Evolutionary conservation across 495 filamentous ascomycete species (phyloP).

Genomic region (Aspergillus kassunensis): DNA sequence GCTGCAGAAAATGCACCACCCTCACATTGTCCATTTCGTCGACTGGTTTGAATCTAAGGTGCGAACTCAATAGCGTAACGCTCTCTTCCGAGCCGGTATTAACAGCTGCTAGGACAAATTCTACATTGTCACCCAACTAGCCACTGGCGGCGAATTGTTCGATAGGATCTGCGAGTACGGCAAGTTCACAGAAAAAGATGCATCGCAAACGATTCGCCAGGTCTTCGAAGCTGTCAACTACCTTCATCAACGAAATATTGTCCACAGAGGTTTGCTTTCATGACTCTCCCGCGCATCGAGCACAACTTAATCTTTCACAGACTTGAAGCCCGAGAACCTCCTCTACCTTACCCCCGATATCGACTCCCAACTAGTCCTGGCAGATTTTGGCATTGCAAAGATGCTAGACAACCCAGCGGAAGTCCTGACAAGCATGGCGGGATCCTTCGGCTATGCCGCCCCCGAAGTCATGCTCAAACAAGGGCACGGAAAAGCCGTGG

Average conservation of each 20-base stretch:
- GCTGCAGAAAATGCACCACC: slow-evolving; percentile 84
- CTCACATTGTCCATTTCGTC: slow-evolving; percentile 94
- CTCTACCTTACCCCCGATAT: slow-evolving; percentile 78
- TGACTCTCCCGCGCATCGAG: background rate
- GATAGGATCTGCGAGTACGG: slow-evolving; percentile 98
- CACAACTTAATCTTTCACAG: slow-evolving; percentile 48
- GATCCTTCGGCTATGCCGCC: slow-evolving; percentile 96
- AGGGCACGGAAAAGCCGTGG: slow-evolving; percentile 97
- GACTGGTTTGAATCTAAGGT: slow-evolving; percentile 98
- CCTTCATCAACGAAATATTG: slow-evolving; percentile 90
- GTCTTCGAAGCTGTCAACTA: slow-evolving; percentile 94
- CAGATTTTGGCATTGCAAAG: slow-evolving; percentile 98
- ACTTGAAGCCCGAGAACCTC: slow-evolving; percentile 97
- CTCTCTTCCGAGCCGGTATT: slow-evolving; percentile 12
- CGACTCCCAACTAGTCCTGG: slow-evolving; percentile 83
- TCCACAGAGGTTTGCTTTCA: slow-evolving; percentile 73
- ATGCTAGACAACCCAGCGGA: slow-evolving; percentile 89
- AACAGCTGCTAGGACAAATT: slow-evolving; percentile 79
- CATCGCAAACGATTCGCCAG: slow-evolving; percentile 92
- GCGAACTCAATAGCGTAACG: no score
- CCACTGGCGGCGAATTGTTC: slow-evolving; percentile 94
- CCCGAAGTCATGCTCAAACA: slow-evolving; percentile 98
- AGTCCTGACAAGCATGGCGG: slow-evolving; percentile 96
- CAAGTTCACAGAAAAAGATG: slow-evolving; percentile 98
- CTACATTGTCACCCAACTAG: slow-evolving; percentile 97